Base-by-base conservation (phyloP, 2,329 filamentous ascomycete species). In the Arthrobotrys musiformis region DNA sequence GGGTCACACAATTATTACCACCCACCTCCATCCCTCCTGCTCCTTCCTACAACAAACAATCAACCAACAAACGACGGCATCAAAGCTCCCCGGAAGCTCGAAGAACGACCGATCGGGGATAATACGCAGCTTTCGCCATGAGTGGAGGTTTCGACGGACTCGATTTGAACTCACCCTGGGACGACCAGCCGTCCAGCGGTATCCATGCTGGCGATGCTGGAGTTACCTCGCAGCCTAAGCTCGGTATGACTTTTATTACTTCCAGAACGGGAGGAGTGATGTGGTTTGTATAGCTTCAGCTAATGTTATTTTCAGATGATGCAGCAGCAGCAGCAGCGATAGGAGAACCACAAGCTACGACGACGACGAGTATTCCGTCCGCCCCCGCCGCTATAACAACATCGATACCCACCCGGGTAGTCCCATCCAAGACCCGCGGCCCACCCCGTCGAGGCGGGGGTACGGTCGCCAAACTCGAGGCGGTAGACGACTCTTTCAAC, bases 381-480 rank as follows among this genome's bases (percentile, higher is more conserved):
- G 50, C 17, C 54, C 30, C 54, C 54, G 54, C 54, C 54, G 33
- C 24, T 30, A 37, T 26, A 1, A 67, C 60, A 44, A 66, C 73
- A 17, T 70, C 73, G 42, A 77, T 77, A 77, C 73, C 73, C 24
- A 70, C 66, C 52, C 35, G 73, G 13, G 48, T 62, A 19, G 33
- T 77, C 50, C 68, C 64, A 1, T 79, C 78, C 0, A 78, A 78
- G 61, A 73, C 78, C n/a, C 72, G 83, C 78, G 81, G 81, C 15
- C 82, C 82, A 40, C 68, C 80, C 70, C 89, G 90, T 79, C 88
- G 90, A 78, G 86, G 93, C 81, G 90, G 90, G 80, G 90, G 90
- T 74, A 91, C 94, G 82, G 89, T 91, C 30, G 93, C 92, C 54
- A 90, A 90, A 66, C 90, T 94, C 77, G 90, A 94, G 84, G 91